Percentiles rank a stretch among this genome's conserved stretches.
These are phyloP conservation scores for Nicotiana obtusifolia DNA, from an alignment of 257 asterid species.

Conservation along the genomic window DNA sequence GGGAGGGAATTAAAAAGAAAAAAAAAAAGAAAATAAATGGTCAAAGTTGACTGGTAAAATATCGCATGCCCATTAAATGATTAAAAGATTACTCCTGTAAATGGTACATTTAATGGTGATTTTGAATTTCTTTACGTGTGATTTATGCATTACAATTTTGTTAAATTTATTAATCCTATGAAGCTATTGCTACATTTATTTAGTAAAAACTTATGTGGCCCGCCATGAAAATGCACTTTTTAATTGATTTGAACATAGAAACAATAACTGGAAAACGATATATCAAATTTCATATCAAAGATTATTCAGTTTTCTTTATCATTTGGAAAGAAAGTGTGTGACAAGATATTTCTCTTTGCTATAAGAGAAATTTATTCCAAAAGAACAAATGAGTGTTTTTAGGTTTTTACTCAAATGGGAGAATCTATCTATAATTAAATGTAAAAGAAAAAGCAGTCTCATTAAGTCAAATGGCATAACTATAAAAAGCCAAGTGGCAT, in stretches of 20 bases:
- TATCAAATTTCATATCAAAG: not conserved
- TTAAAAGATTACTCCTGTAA: not conserved
- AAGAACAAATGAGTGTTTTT: not conserved
- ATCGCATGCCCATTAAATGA: not conserved
- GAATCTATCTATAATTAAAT: too few relatives aligned
- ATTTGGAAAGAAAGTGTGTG: not conserved
- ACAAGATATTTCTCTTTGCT: not conserved
- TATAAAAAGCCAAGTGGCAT: too few relatives aligned
- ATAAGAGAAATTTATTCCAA: not conserved
- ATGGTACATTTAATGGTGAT: not conserved
- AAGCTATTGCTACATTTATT: not conserved
- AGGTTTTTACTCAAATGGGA: not conserved
- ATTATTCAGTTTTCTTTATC: not conserved
- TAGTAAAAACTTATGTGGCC: not conserved
- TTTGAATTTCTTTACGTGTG: not conserved
- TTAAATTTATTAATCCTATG: not conserved
- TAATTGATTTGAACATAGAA: not conserved
- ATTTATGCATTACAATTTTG: not conserved
- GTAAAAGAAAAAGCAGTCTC: too few relatives aligned
- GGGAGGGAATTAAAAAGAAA: too few relatives aligned
- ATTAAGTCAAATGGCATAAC: too few relatives aligned
- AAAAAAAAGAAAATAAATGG: not conserved
- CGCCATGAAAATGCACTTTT: not conserved
- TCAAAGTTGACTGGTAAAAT: not conserved
- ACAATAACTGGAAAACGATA: not conserved